phyloP scores from a whole-genome alignment of 345 rosid species.

The Reutealis trisperma region DNA sequence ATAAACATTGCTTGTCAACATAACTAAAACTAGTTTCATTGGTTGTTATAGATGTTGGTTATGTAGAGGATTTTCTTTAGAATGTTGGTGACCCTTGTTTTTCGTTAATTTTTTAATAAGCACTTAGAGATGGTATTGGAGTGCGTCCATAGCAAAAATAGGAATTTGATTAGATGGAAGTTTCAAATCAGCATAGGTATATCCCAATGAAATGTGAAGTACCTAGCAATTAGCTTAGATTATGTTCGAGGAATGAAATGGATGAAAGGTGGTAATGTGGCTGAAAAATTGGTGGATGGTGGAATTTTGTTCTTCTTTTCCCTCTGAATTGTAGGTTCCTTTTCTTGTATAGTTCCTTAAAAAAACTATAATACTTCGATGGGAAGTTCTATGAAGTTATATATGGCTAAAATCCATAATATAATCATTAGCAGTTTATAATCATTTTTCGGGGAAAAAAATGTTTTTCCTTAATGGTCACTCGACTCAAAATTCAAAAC shows the following conservation, averaged over 20 bases:
- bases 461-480: neutral
- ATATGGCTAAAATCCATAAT: neutral
- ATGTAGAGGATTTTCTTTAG: too few species aligned
- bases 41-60: neutral
- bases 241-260: neutral
- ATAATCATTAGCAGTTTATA: neutral
- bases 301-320: too few species aligned
- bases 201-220: neutral
- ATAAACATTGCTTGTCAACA: neutral
- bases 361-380: too few species aligned
- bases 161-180: neutral
- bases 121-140: neutral
- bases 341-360: too few species aligned
- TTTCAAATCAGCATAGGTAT: neutral
- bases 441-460: too few species aligned
- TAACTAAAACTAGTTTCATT: neutral
- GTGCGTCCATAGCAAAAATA: neutral
- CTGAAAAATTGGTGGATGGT: too few species aligned
- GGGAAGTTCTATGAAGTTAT: neutral
- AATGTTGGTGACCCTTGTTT: too few species aligned
- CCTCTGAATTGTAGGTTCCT: too few species aligned
- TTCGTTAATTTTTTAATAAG: too few species aligned
- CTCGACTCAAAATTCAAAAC: neutral
- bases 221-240: neutral
- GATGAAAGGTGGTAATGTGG: too few species aligned